A percentile compares a stretch with the other conserved stretches of the same genome.
phyloP scores from a whole-genome alignment of 768 basidiomycete species.

The Mycena maculata region DNA sequence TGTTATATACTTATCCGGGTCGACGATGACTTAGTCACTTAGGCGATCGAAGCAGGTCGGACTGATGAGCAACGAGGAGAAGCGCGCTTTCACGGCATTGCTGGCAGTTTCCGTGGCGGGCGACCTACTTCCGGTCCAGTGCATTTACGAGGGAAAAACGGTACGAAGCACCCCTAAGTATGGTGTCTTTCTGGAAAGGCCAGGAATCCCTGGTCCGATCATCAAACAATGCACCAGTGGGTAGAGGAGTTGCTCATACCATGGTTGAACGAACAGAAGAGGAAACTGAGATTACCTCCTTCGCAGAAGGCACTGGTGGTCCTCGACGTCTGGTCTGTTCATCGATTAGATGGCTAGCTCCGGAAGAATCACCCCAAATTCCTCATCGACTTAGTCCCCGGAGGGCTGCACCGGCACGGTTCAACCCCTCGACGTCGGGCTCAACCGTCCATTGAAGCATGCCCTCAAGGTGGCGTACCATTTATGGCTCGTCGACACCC shows the following conservation, averaged over 20 bases:
- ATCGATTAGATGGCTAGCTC: constrained; percentile 42
- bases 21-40: too few relatives aligned
- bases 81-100: too few relatives aligned
- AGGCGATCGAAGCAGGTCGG: too few relatives aligned
- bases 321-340: constrained; percentile 27
- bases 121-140: too few relatives aligned
- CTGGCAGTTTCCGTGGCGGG: too few relatives aligned
- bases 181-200: background rate
- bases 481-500: constrained; percentile 6
- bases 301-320: constrained; percentile 4
- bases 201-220: background rate
- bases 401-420: constrained; percentile 38
- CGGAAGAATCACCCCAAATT: constrained; percentile 36
- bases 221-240: constrained; percentile 5
- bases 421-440: constrained; percentile 43
- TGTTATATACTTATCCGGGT: too few relatives aligned
- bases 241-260: background rate
- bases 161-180: too few relatives aligned
- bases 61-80: too few relatives aligned
- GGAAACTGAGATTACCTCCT: background rate
- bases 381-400: constrained; percentile 38
- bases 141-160: too few relatives aligned
- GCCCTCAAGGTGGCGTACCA: constrained; percentile 23
- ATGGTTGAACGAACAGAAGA: background rate
- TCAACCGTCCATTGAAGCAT: constrained; percentile 40